Evolutionary conservation across 1,284 basidiomycete genomes (phyloP), one percentile per base, ranked within the genome.

Genomic region (Schizophyllum amplum): DNA sequence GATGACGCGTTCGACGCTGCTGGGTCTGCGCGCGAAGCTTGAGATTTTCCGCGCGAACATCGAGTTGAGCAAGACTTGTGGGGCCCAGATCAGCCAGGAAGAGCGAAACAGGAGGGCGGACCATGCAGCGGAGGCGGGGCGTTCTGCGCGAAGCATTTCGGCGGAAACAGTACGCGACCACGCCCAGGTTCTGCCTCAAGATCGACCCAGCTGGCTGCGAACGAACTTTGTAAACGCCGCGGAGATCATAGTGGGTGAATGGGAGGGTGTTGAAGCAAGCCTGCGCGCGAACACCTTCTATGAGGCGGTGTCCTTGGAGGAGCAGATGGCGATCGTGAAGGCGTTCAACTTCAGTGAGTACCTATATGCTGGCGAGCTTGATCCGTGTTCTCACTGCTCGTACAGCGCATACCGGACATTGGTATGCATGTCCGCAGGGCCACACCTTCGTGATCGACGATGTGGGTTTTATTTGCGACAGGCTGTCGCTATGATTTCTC

Each of bases 371-470:
- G 25, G 27, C 23, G 20, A 24, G 15, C 4, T 42, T 7, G 5
- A 27, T 26, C n/a, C 24, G 4, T 53, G 24, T 24, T 57, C 48
- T 57, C 56, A 49, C 49, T 27, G 13, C 6, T 20, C 20, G 21
- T 7, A 51, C 61, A 81, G 77, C 64, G 3, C 70, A 76, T 48
- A 69, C 69, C 1, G 81, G 81, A 2, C 81, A 83, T 62, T 81
- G 74, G 60, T 79, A 78, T 59, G 73, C 70, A 26, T 84, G 82
- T 62, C 72, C 71, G 2, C 79, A 80, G 59, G 81, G 82, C 0
- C 81, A 84, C 63, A 67, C 72, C 0, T 81, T 72, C 59, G 70
- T 71, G 3, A 80, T 80, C 55, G 66, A 63, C 5, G 73, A 79
- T 52, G 75, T 77, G 53, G 58, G 70, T 68, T 17, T 17, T n/a